Percentiles rank a stretch among this genome's conserved stretches.
These are phyloP conservation scores for Amylocystis lapponica DNA, from an alignment of 768 basidiomycete genomes.

Conservation along the genomic window DNA sequence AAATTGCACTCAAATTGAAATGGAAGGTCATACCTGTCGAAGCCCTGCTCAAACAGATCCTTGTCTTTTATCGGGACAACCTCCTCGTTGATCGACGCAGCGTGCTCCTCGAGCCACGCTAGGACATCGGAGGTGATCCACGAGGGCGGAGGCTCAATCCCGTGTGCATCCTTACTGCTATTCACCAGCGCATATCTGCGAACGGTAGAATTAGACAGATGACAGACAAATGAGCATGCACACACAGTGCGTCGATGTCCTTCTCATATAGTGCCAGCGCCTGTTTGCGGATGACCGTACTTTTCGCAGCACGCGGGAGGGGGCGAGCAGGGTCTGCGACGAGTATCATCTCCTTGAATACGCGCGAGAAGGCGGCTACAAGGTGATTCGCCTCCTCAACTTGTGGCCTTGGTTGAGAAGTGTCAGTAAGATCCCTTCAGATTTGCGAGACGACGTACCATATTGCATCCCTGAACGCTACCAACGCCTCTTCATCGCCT, in stretches of 20 bases:
- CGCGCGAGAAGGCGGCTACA: slow-evolving; percentile 38
- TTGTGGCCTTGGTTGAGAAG: slow-evolving; percentile 14
- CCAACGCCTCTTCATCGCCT: slow-evolving; percentile 20
- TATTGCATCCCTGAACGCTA: slow-evolving; percentile 28
- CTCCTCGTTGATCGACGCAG: slow-evolving; percentile 24
- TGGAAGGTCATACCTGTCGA: not conserved
- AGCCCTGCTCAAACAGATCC: slow-evolving; percentile 16
- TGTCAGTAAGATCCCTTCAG: not conserved
- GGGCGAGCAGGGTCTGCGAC: slow-evolving; percentile 25
- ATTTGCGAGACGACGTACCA: slow-evolving; percentile 21
- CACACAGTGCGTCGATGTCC: slow-evolving; percentile 33
- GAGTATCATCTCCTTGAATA: slow-evolving; percentile 41
- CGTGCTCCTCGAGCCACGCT: no score
- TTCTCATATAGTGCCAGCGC: slow-evolving; percentile 27
- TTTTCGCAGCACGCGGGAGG: slow-evolving; percentile 27
- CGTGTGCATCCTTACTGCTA: slow-evolving; percentile 23
- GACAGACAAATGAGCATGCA: slow-evolving; percentile 29
- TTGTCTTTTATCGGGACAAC: slow-evolving; percentile 30
- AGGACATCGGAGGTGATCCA: no score
- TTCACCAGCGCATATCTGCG: slow-evolving; percentile 25
- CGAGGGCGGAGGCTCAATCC: slow-evolving; percentile 20
- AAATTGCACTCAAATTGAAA: no score
- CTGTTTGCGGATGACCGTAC: slow-evolving; percentile 21
- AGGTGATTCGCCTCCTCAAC: slow-evolving; percentile 35
- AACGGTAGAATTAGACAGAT: slow-evolving; percentile 28